Conservation (phyloP, 352 stramenopile genomes). For the Globisporangium cystogenes region DNA sequence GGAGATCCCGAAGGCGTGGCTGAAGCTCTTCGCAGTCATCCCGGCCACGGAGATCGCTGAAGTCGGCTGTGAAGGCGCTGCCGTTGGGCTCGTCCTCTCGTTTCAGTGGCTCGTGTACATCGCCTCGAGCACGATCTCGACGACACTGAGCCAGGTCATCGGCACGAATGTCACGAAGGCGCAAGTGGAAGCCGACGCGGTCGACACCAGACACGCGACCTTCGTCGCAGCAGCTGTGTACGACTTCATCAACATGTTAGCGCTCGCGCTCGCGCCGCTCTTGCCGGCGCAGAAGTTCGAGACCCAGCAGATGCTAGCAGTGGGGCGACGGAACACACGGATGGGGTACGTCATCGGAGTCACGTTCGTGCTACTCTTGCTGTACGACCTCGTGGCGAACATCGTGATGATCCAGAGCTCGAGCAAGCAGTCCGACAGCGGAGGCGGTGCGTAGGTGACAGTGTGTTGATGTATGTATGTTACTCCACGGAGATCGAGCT, state of each 20-base stretch:
- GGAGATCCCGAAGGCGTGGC: constrained; percentile 30
- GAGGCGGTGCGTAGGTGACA: not conserved
- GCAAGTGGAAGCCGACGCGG: constrained; percentile 20
- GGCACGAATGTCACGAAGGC: constrained; percentile 13
- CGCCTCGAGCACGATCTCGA: constrained; percentile 18
- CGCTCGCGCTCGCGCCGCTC: constrained; percentile 15
- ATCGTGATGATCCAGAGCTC: constrained; percentile 12
- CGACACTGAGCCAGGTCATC: constrained; percentile 22
- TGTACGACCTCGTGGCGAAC: constrained; percentile 28
- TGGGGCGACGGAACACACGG: constrained; percentile 21
- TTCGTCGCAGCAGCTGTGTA: constrained; percentile 18
- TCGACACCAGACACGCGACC: constrained; percentile 17
- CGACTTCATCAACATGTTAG: constrained; percentile 24
- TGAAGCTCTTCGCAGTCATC: constrained; percentile 35
- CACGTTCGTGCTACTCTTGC: constrained; percentile 17
- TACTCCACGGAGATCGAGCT: not conserved
- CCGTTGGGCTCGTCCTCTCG: constrained; percentile 41
- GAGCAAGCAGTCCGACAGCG: not conserved
- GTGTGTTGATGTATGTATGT: not conserved
- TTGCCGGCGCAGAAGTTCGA: constrained; percentile 36
- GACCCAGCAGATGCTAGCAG: constrained; percentile 31
- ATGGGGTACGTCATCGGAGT: constrained; percentile 20
- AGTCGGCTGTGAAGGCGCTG: constrained; percentile 44
- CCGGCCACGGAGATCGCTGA: constrained; percentile 47
- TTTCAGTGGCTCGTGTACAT: constrained; percentile 34